Evolutionary conservation across 371 early-diverging fungal species (phyloP).

Genomic region (Nosema muscidifuracis): DNA sequence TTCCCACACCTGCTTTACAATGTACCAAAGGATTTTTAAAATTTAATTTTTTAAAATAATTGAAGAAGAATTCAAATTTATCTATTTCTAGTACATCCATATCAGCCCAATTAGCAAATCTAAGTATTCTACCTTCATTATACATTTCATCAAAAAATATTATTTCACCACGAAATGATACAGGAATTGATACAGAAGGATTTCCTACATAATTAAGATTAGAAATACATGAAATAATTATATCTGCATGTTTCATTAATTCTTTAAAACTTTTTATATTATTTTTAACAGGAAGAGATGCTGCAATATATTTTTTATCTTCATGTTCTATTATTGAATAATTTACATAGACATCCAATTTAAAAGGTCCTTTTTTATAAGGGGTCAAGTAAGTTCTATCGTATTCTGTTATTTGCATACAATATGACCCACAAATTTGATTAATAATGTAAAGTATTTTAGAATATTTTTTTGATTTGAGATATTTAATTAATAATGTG

Average conservation of each 20-base stretch:
- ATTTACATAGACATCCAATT: neutral
- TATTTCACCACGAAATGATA: neutral
- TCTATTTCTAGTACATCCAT: neutral
- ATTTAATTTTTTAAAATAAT: constrained; percentile 3
- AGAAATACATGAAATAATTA: neutral
- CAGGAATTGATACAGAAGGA: neutral
- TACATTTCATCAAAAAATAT: constrained; percentile 34
- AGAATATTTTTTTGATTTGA: too few relatives aligned
- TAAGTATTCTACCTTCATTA: constrained; percentile 27
- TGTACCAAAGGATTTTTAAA: constrained; percentile 70
- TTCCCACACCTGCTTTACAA: constrained; percentile 90
- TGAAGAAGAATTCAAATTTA: constrained; percentile 30
- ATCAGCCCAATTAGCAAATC: constrained; percentile 44
- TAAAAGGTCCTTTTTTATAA: neutral
- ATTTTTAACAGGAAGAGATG: neutral
- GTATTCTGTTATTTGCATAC: neutral
- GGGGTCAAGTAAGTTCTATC: neutral
- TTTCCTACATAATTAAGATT: neutral
- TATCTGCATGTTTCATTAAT: neutral
- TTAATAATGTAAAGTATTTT: neutral
- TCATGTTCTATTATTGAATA: neutral
- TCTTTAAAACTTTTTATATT: neutral
- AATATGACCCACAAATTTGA: neutral
- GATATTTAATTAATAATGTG: too few relatives aligned
- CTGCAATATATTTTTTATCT: neutral